Percentiles rank a stretch among this genome's conserved stretches.
Conservation (phyloP, 75 land plant genomes). For the Chamaecyparis obtusa region DNA sequence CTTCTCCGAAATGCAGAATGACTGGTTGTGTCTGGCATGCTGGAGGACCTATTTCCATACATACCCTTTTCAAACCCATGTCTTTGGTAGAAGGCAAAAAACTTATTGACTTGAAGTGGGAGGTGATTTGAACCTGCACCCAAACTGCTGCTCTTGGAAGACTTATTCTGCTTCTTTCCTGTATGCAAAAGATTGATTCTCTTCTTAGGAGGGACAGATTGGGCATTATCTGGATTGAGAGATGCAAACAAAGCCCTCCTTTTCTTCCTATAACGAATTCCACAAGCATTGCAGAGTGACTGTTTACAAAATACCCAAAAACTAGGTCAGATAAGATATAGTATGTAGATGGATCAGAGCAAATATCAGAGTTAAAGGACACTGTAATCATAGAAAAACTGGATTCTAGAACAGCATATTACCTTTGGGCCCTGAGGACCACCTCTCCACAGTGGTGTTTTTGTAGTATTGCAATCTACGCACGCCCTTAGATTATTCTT, state of each 20-base stretch:
- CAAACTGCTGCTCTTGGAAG: not conserved
- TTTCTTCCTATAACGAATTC: conserved; percentile 50
- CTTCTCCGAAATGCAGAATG: not conserved
- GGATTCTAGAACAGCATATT: not conserved
- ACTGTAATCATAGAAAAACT: not conserved
- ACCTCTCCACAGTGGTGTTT: conserved; percentile 64
- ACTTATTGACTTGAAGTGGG: conserved; percentile 7
- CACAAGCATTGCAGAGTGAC: conserved; percentile 65
- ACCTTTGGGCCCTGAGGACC: conserved; percentile 59
- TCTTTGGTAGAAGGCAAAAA: conserved; percentile 9
- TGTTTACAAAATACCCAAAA: conserved; percentile 7
- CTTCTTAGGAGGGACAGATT: not conserved
- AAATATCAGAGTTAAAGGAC: too few species aligned
- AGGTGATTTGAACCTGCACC: not conserved
- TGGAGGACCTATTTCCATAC: conserved; percentile 10
- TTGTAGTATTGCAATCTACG: conserved; percentile 49
- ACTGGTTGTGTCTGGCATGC: conserved; percentile 13
- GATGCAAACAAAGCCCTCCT: conserved; percentile 20
- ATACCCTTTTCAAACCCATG: not conserved
- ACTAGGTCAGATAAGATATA: not conserved
- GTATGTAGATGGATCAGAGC: not conserved
- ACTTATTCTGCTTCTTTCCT: conserved; percentile 14
- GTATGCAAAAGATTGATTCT: not conserved
- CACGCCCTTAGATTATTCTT: conserved; percentile 25
- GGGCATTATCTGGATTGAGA: not conserved